Evolutionary conservation across 352 stramenopile species (phyloP), one percentile per base, ranked within the genome.

Genomic region (Thraustochytrium sp.): DNA sequence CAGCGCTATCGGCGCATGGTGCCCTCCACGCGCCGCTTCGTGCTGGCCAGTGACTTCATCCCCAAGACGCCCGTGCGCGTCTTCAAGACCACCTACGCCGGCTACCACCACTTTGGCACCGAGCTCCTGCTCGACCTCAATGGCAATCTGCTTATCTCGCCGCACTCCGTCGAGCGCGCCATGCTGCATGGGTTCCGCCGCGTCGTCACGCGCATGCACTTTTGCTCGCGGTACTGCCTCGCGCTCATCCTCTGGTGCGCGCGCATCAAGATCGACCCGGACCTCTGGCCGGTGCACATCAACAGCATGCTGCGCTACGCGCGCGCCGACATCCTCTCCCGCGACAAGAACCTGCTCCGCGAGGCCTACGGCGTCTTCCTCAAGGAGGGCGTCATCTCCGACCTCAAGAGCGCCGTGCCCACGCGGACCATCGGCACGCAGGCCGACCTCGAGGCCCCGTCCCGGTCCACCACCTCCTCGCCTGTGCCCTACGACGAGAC

Each of bases 71-170:
- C 68, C 8, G 16, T 34, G 9, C 68, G 53, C 11, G 9, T 80
- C 26, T 46, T 42, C n/a, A 80, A 46, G 51, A 40, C 13, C n/a
- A 42, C n/a, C 5, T 65, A 46, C 48, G 23, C 0, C 9, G 48
- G 48, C 4, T 80, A 65, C 68, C 53, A 80, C 21, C 68, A 80
- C 34, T 23, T 80, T 63, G 68, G 68, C 5, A 65, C 26, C 21
- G 68, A 80, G 38, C 38, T 80, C 9, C 63, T 80, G 68, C 68
- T 80, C 18, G 68, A 80, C 42, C 42, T 80, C 11, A 46, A 51
- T 34, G 68, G 68, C 11, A 80, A 80, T 26, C 68, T 80, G 5
- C 53, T 80, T 26, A 80, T 80, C 26, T 46, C 48, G 26, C 42
- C 68, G n/a, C 31, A 61, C 31, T 48, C 5, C 31, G 31, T 80